Evolutionary conservation across 139 green algal genomes (phyloP), one percentile per base, ranked within the genome.

Genomic region (Coelastrella sp.): DNA sequence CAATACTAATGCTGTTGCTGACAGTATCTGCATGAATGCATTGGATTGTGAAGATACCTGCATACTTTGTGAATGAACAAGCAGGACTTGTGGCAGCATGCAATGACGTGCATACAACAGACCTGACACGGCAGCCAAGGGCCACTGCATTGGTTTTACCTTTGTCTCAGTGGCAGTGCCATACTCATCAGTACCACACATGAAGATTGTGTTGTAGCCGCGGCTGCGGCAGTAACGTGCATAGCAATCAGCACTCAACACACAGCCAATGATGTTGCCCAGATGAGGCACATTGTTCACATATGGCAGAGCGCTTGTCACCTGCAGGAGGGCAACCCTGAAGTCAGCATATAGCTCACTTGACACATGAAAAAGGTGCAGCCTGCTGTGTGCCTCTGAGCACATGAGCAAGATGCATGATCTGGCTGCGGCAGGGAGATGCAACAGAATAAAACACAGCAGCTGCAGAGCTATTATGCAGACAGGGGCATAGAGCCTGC

Each of bases 231-330:
- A 98, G 94, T 95, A 99, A n/a, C 98, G 94, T 6, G 98, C 96
- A 89, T 98, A 99, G 83, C 95, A 95, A 90, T 99, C 98, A 0
- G 98, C 98, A 27, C 92, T 97, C n/a, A 99, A 93, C 72, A 99
- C 98, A 90, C 97, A 99, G 60, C 98, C 98, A 72, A 99, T 99
- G 93, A 99, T 99, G 96, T 99, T 99, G 80, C 98, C 98, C 78
- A 99, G 94, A 91, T 99, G 98, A 0, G 98, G 98, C 83, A 99
- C 97, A 91, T 99, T 99, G 94, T 99, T 99, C n/a, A 99, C 98
- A 88, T 99, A 99, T 1, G 98, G 98, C 90, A 99, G 95, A 7
- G 98, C 98, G 58, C 92, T 97, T 6, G 98, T 99, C 93, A 99
- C 97, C 82, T 94, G 92, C 24, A 70, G 61, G n/a, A 80, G 14